Evolutionary conservation across 2,329 filamentous ascomycete species (phyloP), one percentile per base, ranked within the genome.

Genomic region (Xylariomycetidae sp.): DNA sequence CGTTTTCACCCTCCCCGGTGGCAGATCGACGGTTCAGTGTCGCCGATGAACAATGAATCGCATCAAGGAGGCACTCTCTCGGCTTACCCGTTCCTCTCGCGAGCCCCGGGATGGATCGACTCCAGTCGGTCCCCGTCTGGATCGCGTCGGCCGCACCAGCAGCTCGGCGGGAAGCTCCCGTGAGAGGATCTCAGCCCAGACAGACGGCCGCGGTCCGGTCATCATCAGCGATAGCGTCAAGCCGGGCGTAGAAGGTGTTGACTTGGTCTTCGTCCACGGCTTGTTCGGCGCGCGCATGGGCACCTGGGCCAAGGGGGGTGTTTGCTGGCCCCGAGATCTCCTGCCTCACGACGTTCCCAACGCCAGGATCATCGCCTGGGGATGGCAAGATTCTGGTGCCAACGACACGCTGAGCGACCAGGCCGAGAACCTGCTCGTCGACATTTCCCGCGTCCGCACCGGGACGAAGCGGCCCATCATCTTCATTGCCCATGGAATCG

Each of bases 191-290:
- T 19, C 45, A 5, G 34, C 45, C 18, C 49, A 43, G 19, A 34
- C 46, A 10, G 51, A 55, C 25, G 51, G 47, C 14, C 44, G 36
- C 32, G 52, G 52, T 9, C 44, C 50, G 28, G 36, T 49, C 15
- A 37, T 54, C 19, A 30, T 53, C 24, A 42, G 41, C 34, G 51
- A 55, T 26, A 44, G 44, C 6, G 32, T 44, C 20, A 42, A 44
- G 5, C 28, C 36, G 12, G 42, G 44, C 14, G 45, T 53, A 10
- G 50, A 50, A 6, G 51, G 52, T 5, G 29, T 52, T 23, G 52
- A 56, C 20, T 44, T 56, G 20, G 42, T 56, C 31, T 49, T 56
- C 33, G 51, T 56, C 13, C 52, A 56, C 25, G 52, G 49, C 2
- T 37, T 56, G 4, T 53, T 48, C 20, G 52, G 51, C 16, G 44